Conservation (phyloP, 176 grass and related monocot genomes). For the Ananas comosus region DNA sequence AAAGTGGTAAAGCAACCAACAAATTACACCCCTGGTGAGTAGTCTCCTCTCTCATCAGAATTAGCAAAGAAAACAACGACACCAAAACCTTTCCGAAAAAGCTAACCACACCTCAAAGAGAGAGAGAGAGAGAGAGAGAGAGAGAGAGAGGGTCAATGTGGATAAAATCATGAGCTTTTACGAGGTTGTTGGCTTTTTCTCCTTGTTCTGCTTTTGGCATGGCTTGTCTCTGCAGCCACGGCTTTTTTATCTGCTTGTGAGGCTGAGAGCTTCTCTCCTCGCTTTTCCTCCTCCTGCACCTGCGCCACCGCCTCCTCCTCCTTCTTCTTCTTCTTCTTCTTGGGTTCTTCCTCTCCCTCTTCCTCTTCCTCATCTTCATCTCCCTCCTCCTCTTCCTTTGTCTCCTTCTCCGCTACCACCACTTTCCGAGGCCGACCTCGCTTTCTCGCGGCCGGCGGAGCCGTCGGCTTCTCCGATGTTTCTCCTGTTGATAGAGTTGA, state of each 20-base stretch:
- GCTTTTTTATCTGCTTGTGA: not conserved
- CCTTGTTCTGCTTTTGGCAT: constrained; percentile 14
- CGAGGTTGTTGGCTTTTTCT: constrained; percentile 19
- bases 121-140: not conserved
- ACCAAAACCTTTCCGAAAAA: too few relatives aligned
- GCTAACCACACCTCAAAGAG: not conserved
- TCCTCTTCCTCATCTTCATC: not conserved
- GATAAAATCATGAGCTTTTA: constrained; percentile 10
- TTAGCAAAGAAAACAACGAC: too few relatives aligned
- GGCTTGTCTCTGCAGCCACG: not conserved
- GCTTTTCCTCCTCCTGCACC: not conserved
- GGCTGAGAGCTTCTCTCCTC: not conserved
- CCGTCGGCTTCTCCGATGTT: not conserved
- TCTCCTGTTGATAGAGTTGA: not conserved
- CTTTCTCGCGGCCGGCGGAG: not conserved
- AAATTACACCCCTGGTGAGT: too few relatives aligned
- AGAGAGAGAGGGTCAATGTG: not conserved
- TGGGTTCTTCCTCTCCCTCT: not conserved
- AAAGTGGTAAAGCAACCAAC: too few relatives aligned
- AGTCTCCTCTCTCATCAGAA: too few relatives aligned
- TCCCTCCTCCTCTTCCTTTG: not conserved
- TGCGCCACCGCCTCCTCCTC: not conserved
- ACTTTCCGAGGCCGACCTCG: constrained; percentile 15
- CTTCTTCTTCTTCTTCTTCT: not conserved
- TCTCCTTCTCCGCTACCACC: not conserved